Evolutionary conservation across 2,329 filamentous ascomycete species (phyloP).

Genomic region (Dendrostoma leiphaemia): DNA sequence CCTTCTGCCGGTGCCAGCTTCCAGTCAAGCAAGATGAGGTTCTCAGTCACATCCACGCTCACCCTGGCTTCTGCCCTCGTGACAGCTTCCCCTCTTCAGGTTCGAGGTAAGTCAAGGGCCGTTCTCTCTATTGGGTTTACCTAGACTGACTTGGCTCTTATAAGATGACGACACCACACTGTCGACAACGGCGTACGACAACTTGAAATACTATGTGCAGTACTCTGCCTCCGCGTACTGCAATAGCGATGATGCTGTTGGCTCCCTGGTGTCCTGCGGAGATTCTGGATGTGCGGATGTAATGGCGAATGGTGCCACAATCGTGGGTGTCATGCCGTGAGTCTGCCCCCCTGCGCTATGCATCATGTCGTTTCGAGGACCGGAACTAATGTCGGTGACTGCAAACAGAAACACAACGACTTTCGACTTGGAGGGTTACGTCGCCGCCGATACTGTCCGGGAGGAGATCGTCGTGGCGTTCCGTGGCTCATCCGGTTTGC

Average conservation of each 20-base stretch:
- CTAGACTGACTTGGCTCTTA: no score
- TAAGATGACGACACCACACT: slow-evolving; percentile 24
- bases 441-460: slow-evolving; percentile 47
- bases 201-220: slow-evolving; percentile 48
- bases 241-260: slow-evolving; percentile 41
- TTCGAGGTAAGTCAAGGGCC: slow-evolving; percentile 11
- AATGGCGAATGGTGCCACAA: slow-evolving; percentile 38
- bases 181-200: slow-evolving; percentile 32
- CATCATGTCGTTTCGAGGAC: not conserved
- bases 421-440: slow-evolving; percentile 44
- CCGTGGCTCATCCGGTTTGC: slow-evolving; percentile 56
- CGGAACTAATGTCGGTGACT: not conserved
- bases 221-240: slow-evolving; percentile 54
- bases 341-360: slow-evolving; percentile 6
- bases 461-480: slow-evolving; percentile 58
- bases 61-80: slow-evolving; percentile 10
- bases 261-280: slow-evolving; percentile 41
- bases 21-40: slow-evolving; percentile 13
- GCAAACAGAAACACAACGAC: slow-evolving; percentile 20
- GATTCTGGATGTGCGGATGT: slow-evolving; percentile 42
- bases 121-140: not conserved
- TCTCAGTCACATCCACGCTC: slow-evolving; percentile 6
- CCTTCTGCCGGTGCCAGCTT: no score
- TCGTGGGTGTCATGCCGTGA: slow-evolving; percentile 42
- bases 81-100: slow-evolving; percentile 6